Percentiles rank a stretch among this genome's conserved stretches.
These are phyloP conservation scores for Pichia sp. DNA, from an alignment of 1,139 yeast genomes.

Conservation along the genomic window DNA sequence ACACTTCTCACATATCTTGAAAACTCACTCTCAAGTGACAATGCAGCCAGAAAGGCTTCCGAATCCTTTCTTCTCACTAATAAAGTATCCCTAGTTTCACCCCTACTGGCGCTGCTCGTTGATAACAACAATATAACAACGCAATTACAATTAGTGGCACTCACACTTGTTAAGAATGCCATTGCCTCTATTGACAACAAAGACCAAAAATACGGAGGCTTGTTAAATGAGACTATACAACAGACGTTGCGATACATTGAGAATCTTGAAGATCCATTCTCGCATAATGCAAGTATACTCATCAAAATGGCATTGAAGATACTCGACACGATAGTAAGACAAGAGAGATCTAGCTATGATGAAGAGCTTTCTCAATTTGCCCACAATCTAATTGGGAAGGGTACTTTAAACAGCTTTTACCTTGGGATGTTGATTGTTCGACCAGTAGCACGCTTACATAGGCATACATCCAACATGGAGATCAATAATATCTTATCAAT, in stretches of 20 bases:
- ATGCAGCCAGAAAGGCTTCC: not conserved
- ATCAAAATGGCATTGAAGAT: constrained; percentile 9
- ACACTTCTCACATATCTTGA: not conserved
- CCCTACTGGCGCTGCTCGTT: constrained; percentile 1
- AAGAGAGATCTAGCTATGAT: constrained; percentile 2
- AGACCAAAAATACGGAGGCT: not conserved
- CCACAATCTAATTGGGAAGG: no score
- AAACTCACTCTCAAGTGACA: not conserved
- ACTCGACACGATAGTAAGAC: constrained; percentile 3
- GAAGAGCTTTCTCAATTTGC: constrained; percentile 6
- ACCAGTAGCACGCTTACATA: no score
- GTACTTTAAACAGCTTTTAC: no score
- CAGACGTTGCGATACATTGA: constrained; percentile 5
- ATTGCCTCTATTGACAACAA: constrained; percentile 3
- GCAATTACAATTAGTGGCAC: constrained; percentile 4
- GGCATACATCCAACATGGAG: no score
- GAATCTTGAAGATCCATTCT: constrained; percentile 5
- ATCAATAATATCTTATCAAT: no score
- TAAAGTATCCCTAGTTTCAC: no score
- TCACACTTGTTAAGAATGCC: constrained; percentile 10
- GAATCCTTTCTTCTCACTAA: not conserved
- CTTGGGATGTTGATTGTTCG: no score
- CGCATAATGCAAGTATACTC: constrained; percentile 1
- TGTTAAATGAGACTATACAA: not conserved
- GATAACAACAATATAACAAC: not conserved